Percentiles rank a stretch among this genome's conserved stretches.
These are phyloP conservation scores for Xylogone sp. DNA, from an alignment of 2,329 filamentous ascomycete genomes.

Conservation along the genomic window DNA sequence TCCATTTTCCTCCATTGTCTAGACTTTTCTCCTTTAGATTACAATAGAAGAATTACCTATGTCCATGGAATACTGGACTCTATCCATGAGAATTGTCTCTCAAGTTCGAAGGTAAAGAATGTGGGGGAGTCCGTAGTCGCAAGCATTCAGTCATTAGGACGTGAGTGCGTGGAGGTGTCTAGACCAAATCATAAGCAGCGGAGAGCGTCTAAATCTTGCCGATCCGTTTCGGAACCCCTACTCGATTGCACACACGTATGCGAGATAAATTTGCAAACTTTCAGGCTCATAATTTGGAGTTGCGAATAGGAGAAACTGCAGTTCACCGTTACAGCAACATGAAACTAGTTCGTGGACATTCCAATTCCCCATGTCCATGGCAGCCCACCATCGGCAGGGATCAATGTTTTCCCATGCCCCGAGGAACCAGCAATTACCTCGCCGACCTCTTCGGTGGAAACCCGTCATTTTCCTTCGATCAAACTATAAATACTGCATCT, in stretches of 20 bases:
- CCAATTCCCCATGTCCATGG: background rate
- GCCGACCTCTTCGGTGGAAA: background rate
- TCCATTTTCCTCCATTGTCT: slow-evolving; percentile 39
- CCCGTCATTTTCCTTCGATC: too few species aligned
- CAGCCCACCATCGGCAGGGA: background rate
- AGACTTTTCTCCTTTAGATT: background rate
- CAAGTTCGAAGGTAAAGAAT: background rate
- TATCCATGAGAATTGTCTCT: background rate
- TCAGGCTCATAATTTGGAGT: background rate
- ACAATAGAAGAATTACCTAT: background rate
- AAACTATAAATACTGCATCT: too few species aligned
- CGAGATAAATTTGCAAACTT: background rate
- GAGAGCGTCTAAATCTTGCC: background rate
- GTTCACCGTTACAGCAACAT: background rate
- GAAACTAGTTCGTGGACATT: background rate
- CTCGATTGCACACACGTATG: background rate
- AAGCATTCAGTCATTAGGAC: background rate
- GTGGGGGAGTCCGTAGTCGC: background rate
- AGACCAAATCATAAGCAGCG: background rate
- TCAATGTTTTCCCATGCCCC: slow-evolving; percentile 1
- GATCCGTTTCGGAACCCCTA: background rate
- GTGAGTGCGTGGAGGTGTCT: background rate
- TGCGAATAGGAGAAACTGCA: background rate
- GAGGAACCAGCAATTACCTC: background rate
- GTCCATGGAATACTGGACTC: background rate